Evolutionary conservation across 768 basidiomycete species (phyloP).

Genomic region (Termitomyces sp.): DNA sequence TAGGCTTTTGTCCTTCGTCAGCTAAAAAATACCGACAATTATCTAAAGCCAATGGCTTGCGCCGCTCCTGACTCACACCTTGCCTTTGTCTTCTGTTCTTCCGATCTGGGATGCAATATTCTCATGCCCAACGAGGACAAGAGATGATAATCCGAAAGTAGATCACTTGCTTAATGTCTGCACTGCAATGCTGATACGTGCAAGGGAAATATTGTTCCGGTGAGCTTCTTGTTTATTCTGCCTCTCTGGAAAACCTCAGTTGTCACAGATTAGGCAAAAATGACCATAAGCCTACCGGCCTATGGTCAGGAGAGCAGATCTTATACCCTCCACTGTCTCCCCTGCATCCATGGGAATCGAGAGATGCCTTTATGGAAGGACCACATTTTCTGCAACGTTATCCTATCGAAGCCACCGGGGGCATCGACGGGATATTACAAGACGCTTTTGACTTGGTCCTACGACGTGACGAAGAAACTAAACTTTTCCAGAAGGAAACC

Average conservation of each 20-base stretch:
- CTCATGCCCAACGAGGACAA: conserved; percentile 50
- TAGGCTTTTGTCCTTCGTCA: conserved; percentile 5
- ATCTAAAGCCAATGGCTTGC: conserved; percentile 67
- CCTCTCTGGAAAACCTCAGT: neutral
- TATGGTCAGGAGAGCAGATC: conserved; percentile 51
- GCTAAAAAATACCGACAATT: neutral
- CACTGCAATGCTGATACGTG: conserved; percentile 61
- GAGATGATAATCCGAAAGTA: conserved; percentile 56
- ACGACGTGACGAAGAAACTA: conserved; percentile 41
- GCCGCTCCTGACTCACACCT: conserved; percentile 64
- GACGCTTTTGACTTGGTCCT: conserved; percentile 57
- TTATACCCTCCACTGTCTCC: conserved; percentile 35
- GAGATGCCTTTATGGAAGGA: conserved; percentile 65
- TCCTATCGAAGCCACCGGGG: conserved; percentile 61
- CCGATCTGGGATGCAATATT: conserved; percentile 73
- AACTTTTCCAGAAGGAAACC: conserved; percentile 25
- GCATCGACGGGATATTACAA: conserved; percentile 68
- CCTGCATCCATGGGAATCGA: conserved; percentile 45
- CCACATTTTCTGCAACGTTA: conserved; percentile 62
- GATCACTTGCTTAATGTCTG: conserved; percentile 71
- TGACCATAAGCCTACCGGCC: conserved; percentile 35
- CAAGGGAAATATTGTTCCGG: conserved; percentile 52
- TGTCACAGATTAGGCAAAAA: conserved; percentile 49
- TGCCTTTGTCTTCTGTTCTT: conserved; percentile 59
- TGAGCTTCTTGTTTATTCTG: conserved; percentile 22